Evolutionary conservation across 768 basidiomycete species (phyloP), one percentile per base, ranked within the genome.

Genomic region (Calocybe indica): DNA sequence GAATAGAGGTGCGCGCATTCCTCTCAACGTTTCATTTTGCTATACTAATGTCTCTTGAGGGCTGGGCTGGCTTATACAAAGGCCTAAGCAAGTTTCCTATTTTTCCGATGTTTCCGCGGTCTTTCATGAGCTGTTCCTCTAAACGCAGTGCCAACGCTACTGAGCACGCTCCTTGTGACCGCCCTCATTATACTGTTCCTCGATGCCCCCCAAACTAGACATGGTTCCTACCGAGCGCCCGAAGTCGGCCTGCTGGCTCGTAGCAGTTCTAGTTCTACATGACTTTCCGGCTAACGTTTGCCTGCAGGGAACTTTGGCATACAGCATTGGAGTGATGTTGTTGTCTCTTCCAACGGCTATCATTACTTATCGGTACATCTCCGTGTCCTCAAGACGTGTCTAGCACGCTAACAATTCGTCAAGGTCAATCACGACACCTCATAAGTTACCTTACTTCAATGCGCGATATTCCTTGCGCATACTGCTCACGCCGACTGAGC

Each of bases 401-500:
- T 38, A 48, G 41, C 11, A 40, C 22, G 49, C 36, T 45, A 52
- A 28, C 45, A 14, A 28, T 41, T 39, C 13, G 35, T 44, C 14
- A 53, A 92, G 90, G 37, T 76, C 91, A 2, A 85, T 92, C 52
- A 90, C 86, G 1, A 92, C 91, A 1, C 90, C 90, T 0, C 80
- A 87, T 63, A 82, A 75, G 59, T 69, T 93, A 32, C 76, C 83
- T 2, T 89, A 78, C 58, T 73, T 85, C 57, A 68, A 74, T 32
- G 68, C 74, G 2, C 58, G 75, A 47, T 70, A 76, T 51, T 78
- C 85, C 13, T 63, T 92, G 11, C 84, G 85, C 14, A 63, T 83
- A 49, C 70, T 92, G 32, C 71, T 92, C 47, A 92, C 90, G 0
- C 85, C 88, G 5, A 90, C 88, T 5, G 90, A 92, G 62, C 79